phyloP scores from a whole-genome alignment of 305 asterid species.

The Euphrasia arctica region DNA sequence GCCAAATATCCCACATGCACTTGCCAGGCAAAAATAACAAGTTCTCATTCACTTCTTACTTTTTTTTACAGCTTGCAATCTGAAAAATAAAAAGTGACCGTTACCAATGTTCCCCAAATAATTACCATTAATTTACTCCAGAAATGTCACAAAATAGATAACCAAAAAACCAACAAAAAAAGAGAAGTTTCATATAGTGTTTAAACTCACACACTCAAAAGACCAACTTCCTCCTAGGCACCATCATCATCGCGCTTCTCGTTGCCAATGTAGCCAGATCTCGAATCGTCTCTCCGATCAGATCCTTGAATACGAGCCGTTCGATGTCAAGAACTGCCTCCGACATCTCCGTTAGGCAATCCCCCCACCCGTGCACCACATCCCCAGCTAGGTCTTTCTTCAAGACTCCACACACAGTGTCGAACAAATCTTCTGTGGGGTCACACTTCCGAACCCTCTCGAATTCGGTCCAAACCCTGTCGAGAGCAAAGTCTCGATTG shows the following conservation, averaged over 20 bases:
- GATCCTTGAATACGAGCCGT: slow-evolving; percentile 78
- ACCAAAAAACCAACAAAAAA: not conserved
- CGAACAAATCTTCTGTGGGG: slow-evolving; percentile 52
- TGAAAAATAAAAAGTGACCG: slow-evolving; percentile 32
- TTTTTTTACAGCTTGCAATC: slow-evolving; percentile 46
- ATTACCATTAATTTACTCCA: slow-evolving; percentile 21
- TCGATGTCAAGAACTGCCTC: slow-evolving; percentile 76
- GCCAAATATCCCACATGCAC: slow-evolving; percentile 48
- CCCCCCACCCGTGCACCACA: slow-evolving; percentile 65
- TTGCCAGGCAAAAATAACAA: slow-evolving; percentile 28
- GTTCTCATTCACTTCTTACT: slow-evolving; percentile 21
- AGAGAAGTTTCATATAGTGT: slow-evolving; percentile 7
- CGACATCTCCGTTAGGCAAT: slow-evolving; percentile 65
- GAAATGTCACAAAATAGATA: slow-evolving; percentile 12
- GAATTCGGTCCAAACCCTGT: slow-evolving; percentile 61
- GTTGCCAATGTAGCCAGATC: slow-evolving; percentile 58
- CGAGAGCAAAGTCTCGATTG: slow-evolving; percentile 24
- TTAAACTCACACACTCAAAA: slow-evolving; percentile 35
- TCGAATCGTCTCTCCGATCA: slow-evolving; percentile 61
- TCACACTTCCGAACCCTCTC: slow-evolving; percentile 49
- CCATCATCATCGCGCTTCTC: slow-evolving; percentile 32
- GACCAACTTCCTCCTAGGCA: slow-evolving; percentile 73
- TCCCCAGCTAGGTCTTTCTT: slow-evolving; percentile 71
- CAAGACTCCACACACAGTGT: slow-evolving; percentile 60
- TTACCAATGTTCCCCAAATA: slow-evolving; percentile 34